Evolutionary conservation across 306 rosid genomes (phyloP).

Genomic region (Hippophae gyantsensis): DNA sequence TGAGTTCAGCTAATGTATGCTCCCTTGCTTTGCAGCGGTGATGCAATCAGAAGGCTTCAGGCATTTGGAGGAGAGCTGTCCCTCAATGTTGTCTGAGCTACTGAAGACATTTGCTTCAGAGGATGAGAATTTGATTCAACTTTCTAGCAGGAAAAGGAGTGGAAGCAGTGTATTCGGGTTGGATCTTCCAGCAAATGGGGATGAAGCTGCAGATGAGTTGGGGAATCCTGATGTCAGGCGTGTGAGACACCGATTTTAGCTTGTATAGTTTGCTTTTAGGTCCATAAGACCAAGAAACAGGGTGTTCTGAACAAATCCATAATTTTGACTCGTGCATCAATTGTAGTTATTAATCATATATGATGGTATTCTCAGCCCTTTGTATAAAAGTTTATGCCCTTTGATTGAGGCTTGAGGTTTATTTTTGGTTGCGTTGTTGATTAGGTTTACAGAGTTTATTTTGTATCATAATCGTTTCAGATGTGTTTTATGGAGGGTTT

Average conservation of each 20-base stretch:
- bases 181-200: conserved; percentile 51
- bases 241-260: conserved; percentile 49
- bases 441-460: no score
- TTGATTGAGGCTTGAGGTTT: not conserved
- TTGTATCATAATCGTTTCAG: no score
- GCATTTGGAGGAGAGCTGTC: conserved; percentile 72
- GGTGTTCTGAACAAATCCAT: conserved; percentile 19
- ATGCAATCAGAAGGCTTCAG: conserved; percentile 82
- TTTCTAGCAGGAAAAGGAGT: conserved; percentile 53
- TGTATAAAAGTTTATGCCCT: conserved; percentile 11
- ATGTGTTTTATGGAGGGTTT: no score
- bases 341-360: not conserved
- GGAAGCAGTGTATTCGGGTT: conserved; percentile 49
- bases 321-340: conserved; percentile 4
- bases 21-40: conserved; percentile 49
- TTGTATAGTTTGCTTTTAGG: conserved; percentile 10
- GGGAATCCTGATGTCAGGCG: conserved; percentile 58
- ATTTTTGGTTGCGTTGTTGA: no score
- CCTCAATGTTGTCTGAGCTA: conserved; percentile 64
- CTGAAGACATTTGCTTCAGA: conserved; percentile 68
- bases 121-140: conserved; percentile 42
- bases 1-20: conserved; percentile 7
- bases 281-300: conserved; percentile 16
- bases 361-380: conserved; percentile 3
- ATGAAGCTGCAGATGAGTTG: conserved; percentile 44